These are phyloP conservation scores for Scheffersomyces coipomensis DNA, from an alignment of 805 yeast genomes.

Conservation along the genomic window DNA sequence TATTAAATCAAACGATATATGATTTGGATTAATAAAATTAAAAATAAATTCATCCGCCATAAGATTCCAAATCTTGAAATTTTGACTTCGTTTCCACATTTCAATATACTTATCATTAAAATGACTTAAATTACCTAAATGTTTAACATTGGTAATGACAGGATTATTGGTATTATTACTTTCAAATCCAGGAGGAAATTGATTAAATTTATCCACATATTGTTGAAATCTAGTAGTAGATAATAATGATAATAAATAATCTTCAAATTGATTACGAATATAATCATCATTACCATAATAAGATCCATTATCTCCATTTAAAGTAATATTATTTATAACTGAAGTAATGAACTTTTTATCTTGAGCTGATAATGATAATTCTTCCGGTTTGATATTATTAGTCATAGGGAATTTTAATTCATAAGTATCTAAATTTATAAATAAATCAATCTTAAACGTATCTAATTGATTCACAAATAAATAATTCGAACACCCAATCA, in stretches of 20 bases:
- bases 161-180: conserved; percentile 10
- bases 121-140: conserved; percentile 26
- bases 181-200: conserved; percentile 43
- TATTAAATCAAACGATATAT: conserved; percentile 18
- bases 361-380: conserved; percentile 29
- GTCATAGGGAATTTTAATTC: conserved; percentile 43
- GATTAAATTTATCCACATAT: conserved; percentile 42
- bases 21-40: conserved; percentile 41
- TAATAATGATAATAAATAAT: conserved; percentile 75
- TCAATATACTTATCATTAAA: conserved; percentile 32
- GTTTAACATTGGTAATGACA: conserved; percentile 2
- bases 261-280: conserved; percentile 85
- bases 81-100: conserved; percentile 32
- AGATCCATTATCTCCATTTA: conserved; percentile 27
- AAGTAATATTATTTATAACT: conserved; percentile 49
- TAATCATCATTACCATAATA: conserved; percentile 68
- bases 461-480: conserved; percentile 65
- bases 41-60: conserved; percentile 44
- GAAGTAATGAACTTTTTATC: conserved; percentile 78
- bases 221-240: conserved; percentile 69
- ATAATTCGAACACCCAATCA: conserved; percentile 88
- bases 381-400: conserved; percentile 22
- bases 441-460: conserved; percentile 59
- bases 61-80: conserved; percentile 38
- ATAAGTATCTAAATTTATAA: conserved; percentile 68